Evolutionary conservation across 1,284 basidiomycete species (phyloP).

Genomic region (Ganoderma sinense): DNA sequence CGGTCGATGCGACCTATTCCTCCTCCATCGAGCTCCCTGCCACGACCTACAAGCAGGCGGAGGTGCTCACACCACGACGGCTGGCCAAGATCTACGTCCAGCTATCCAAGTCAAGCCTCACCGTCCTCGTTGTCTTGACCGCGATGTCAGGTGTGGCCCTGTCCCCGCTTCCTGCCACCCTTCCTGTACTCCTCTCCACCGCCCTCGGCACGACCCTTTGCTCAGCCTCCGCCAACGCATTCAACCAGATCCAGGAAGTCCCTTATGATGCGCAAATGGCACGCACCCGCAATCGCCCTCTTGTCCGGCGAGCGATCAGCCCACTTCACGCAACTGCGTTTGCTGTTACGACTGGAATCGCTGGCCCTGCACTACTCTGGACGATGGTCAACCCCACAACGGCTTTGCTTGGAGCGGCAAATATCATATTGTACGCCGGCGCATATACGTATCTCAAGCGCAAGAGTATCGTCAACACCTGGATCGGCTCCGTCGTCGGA

Average conservation of each 20-base stretch:
- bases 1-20: constrained; percentile 24
- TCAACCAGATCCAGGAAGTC: constrained; percentile 95
- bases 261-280: constrained; percentile 98
- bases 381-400: constrained; percentile 91
- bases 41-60: constrained; percentile 34
- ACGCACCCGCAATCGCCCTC: constrained; percentile 88
- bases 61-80: constrained; percentile 58
- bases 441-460: constrained; percentile 96
- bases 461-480: constrained; percentile 90
- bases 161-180: constrained; percentile 84
- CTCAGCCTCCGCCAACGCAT: constrained; percentile 91
- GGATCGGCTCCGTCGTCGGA: constrained; percentile 95
- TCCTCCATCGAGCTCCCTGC: constrained; percentile 22
- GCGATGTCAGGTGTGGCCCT: constrained; percentile 95
- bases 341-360: constrained; percentile 75
- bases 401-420: constrained; percentile 84
- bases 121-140: constrained; percentile 89
- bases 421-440: constrained; percentile 91
- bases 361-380: constrained; percentile 83
- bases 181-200: constrained; percentile 87
- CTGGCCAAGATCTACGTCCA: constrained; percentile 79
- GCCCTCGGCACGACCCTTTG: constrained; percentile 92
- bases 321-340: constrained; percentile 89
- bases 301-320: constrained; percentile 86
- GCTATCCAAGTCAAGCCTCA: constrained; percentile 90